phyloP scores from a whole-genome alignment of 768 basidiomycete genomes.

The Tricholoma terreum region DNA sequence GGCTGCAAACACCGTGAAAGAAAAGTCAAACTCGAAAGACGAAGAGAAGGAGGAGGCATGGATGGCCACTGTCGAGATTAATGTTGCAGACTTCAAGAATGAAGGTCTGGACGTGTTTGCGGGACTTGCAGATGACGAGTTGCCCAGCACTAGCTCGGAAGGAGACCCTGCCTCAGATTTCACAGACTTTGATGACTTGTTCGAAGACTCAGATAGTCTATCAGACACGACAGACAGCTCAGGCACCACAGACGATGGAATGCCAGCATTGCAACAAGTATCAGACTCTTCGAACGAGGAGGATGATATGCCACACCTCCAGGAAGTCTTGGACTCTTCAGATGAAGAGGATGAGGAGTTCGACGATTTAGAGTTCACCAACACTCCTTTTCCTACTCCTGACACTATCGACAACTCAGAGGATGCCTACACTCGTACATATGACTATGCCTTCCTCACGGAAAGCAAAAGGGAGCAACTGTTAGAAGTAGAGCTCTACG shows the following conservation, averaged over 20 bases:
- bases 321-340: too few species aligned
- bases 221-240: too few species aligned
- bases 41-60: too few species aligned
- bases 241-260: background rate
- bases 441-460: background rate
- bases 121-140: too few species aligned
- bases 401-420: background rate
- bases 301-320: too few species aligned
- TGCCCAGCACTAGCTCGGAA: slow-evolving; percentile 21
- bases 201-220: background rate
- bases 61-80: too few species aligned
- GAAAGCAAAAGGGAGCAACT: background rate
- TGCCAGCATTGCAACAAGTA: background rate
- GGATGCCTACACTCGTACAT: background rate
- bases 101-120: too few species aligned
- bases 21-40: too few species aligned
- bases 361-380: background rate
- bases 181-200: background rate
- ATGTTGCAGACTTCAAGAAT: too few species aligned
- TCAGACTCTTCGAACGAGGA: too few species aligned
- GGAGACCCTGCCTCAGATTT: background rate
- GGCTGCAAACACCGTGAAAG: too few species aligned
- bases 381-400: background rate
- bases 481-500: slow-evolving; percentile 14
- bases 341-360: too few species aligned